A percentile compares a stretch with the other conserved stretches of the same genome.
Evolutionary conservation across 169 alveolate genomes (phyloP).

Genomic region (Plasmodium adleri): DNA sequence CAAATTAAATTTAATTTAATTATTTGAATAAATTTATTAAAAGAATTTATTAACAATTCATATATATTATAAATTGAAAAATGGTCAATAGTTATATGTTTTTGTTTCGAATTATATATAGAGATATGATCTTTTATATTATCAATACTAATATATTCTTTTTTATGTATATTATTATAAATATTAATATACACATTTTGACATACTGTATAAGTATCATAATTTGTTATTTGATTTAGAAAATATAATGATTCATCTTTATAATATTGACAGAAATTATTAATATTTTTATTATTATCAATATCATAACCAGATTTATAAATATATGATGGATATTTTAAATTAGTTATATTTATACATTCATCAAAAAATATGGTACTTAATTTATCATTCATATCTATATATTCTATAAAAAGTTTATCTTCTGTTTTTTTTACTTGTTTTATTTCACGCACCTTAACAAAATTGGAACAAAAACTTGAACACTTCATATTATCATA

Average conservation of each 20-base stretch:
- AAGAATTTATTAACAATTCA: constrained; percentile 7
- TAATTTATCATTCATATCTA: constrained; percentile 4
- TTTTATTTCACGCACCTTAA: neutral
- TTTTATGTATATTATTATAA: constrained; percentile 49
- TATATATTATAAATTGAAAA: neutral
- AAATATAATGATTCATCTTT: constrained; percentile 38
- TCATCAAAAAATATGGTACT: constrained; percentile 27
- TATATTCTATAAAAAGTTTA: constrained; percentile 16
- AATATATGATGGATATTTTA: constrained; percentile 49
- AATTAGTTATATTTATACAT: constrained; percentile 36
- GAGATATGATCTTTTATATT: constrained; percentile 2
- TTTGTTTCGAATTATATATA: neutral
- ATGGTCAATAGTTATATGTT: neutral
- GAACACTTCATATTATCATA: neutral
- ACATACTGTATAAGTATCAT: constrained; percentile 19
- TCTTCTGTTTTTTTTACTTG: constrained; percentile 13
- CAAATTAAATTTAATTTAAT: neutral
- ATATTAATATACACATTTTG: constrained; percentile 42
- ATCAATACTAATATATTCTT: constrained; percentile 37
- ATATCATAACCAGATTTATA: constrained; percentile 7
- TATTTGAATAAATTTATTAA: neutral
- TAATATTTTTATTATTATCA: neutral
- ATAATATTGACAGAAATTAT: constrained; percentile 27
- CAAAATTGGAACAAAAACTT: constrained; percentile 16
- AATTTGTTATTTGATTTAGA: constrained; percentile 39